Conservation (phyloP, 1,139 yeast species). For the Yamadazyma pseudoaaseri region DNA sequence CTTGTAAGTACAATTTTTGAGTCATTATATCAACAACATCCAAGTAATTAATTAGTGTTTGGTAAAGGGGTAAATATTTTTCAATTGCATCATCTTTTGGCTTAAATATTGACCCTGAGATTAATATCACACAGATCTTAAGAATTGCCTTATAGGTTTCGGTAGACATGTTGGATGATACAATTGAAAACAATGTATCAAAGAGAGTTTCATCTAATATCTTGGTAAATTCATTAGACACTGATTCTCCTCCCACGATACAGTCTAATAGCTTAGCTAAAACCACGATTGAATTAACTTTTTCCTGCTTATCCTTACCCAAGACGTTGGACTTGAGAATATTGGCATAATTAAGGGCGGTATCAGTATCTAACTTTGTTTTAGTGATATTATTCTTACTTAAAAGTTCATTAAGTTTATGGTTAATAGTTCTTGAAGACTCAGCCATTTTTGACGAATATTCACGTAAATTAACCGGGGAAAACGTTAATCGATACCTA, state of each 20-base stretch:
- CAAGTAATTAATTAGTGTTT: conserved; percentile 41
- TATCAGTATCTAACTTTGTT: conserved; percentile 32
- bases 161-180: conserved; percentile 44
- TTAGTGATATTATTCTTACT: conserved; percentile 33
- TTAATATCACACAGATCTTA: conserved; percentile 42
- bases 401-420: conserved; percentile 44
- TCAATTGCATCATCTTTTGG: conserved; percentile 33
- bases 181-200: conserved; percentile 42
- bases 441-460: conserved; percentile 31
- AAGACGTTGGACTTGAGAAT: conserved; percentile 38
- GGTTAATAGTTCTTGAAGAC: conserved; percentile 45
- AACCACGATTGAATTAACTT: conserved; percentile 53
- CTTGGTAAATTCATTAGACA: conserved; percentile 34
- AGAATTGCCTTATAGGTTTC: conserved; percentile 52
- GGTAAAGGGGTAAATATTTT: conserved; percentile 39
- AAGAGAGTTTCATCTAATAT: conserved; percentile 45
- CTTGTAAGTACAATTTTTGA: conserved; percentile 41
- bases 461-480: no score
- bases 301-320: conserved; percentile 51
- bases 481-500: no score
- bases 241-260: conserved; percentile 32
- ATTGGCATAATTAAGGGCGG: conserved; percentile 37
- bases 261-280: conserved; percentile 53
- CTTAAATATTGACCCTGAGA: conserved; percentile 46
- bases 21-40: conserved; percentile 45